Evolutionary conservation across 1,284 basidiomycete species (phyloP).

Genomic region (Malassezia arunalokei): DNA sequence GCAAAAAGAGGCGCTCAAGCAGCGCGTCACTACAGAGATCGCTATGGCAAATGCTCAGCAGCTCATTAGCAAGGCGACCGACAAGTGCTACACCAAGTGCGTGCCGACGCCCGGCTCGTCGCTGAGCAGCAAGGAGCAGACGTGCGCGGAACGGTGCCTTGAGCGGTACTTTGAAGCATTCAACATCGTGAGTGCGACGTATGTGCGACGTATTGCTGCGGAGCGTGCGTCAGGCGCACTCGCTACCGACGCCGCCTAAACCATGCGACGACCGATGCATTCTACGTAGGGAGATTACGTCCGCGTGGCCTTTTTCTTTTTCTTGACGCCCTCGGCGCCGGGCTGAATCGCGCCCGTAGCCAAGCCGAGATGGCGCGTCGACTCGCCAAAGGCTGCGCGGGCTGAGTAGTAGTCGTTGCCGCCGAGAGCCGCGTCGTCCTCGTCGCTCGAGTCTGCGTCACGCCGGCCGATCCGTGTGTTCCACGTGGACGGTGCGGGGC

Average conservation of each 20-base stretch:
- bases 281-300: background rate
- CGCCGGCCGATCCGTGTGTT: constrained; percentile 27
- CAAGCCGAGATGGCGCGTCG: constrained; percentile 28
- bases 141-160: constrained; percentile 38
- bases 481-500: constrained; percentile 20
- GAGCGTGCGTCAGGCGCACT: constrained; percentile 27
- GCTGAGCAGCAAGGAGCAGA: constrained; percentile 38
- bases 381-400: constrained; percentile 33
- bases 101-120: constrained; percentile 27
- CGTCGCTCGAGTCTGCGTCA: constrained; percentile 25
- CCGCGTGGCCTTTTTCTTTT: background rate
- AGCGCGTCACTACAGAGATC: constrained; percentile 30
- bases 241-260: background rate
- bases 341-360: constrained; percentile 28
- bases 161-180: constrained; percentile 44
- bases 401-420: constrained; percentile 32
- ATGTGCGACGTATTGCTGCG: constrained; percentile 28
- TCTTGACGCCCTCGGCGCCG: background rate
- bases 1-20: constrained; percentile 40
- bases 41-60: constrained; percentile 42
- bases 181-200: constrained; percentile 36
- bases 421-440: constrained; percentile 20
- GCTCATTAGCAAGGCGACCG: constrained; percentile 41
- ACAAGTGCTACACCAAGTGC: constrained; percentile 44
- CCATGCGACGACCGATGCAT: background rate